Evolutionary conservation across 148 eudicot species (phyloP).

Genomic region (Bassia scoparia): DNA sequence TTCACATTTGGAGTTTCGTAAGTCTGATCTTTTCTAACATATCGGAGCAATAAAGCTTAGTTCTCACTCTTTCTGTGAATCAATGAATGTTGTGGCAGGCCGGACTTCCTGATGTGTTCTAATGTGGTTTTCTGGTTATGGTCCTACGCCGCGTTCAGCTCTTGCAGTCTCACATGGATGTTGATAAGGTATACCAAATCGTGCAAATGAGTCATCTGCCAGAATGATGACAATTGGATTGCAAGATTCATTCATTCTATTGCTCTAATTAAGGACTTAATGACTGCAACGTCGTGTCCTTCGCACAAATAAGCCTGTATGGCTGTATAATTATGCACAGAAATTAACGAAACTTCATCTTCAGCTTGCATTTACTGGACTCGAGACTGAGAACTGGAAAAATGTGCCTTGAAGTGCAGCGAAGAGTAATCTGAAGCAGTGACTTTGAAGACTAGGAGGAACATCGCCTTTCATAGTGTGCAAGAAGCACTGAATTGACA

Average conservation of each 20-base stretch:
- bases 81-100: constrained; percentile 42
- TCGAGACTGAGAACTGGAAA: constrained; percentile 57
- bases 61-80: neutral
- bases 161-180: constrained; percentile 79
- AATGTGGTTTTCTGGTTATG: constrained; percentile 67
- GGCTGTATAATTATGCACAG: no score
- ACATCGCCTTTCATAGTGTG: constrained; percentile 82
- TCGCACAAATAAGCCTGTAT: no score
- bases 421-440: constrained; percentile 71
- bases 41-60: no score
- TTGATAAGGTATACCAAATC: constrained; percentile 50
- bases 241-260: no score
- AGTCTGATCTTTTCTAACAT: no score
- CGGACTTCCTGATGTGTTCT: constrained; percentile 80
- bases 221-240: no score
- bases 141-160: constrained; percentile 76
- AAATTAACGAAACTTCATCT: no score
- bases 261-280: no score
- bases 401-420: constrained; percentile 49
- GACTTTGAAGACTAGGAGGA: constrained; percentile 73
- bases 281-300: no score
- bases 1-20: no score
- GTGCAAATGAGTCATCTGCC: neutral
- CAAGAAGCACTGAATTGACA: constrained; percentile 69
- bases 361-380: constrained; percentile 80